Evolutionary conservation across 148 eudicot genomes (phyloP).

Genomic region (Vaccinium myrtillus): DNA sequence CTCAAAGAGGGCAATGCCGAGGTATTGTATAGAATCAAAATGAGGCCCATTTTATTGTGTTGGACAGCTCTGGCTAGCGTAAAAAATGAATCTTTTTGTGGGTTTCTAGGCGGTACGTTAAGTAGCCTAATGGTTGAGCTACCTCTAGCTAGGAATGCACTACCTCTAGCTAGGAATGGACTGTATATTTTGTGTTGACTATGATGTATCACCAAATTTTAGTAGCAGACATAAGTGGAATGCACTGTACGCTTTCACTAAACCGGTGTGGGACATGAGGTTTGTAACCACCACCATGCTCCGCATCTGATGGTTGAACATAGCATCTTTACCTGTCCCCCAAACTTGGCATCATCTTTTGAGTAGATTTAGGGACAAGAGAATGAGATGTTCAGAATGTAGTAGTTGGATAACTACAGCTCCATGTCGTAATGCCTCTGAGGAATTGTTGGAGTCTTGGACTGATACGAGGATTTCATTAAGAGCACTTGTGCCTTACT

Average conservation of each 20-base stretch:
- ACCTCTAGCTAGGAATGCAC: too few species aligned
- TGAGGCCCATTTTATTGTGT: not conserved
- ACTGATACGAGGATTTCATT: not conserved
- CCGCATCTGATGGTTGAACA: not conserved
- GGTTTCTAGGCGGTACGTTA: not conserved
- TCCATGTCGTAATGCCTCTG: not conserved
- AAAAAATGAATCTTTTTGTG: not conserved
- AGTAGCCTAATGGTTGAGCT: not conserved
- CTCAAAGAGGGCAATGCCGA: not conserved
- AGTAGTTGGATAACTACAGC: too few species aligned
- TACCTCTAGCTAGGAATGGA: not conserved
- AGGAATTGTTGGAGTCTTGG: not conserved
- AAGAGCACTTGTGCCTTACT: not conserved
- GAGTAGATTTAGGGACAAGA: not conserved
- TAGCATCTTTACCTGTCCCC: not conserved
- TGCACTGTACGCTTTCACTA: too few species aligned
- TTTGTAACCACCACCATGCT: too few species aligned
- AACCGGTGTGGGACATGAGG: too few species aligned
- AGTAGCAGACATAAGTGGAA: too few species aligned
- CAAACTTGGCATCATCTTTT: not conserved
- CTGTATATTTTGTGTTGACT: not conserved
- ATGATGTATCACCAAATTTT: not conserved
- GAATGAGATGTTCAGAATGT: not conserved
- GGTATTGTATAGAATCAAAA: not conserved
- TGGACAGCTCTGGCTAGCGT: too few species aligned